A percentile compares a stretch with the other conserved stretches of the same genome.
phyloP scores from a whole-genome alignment of 1,284 basidiomycete species.

The Ganoderma boninense region DNA sequence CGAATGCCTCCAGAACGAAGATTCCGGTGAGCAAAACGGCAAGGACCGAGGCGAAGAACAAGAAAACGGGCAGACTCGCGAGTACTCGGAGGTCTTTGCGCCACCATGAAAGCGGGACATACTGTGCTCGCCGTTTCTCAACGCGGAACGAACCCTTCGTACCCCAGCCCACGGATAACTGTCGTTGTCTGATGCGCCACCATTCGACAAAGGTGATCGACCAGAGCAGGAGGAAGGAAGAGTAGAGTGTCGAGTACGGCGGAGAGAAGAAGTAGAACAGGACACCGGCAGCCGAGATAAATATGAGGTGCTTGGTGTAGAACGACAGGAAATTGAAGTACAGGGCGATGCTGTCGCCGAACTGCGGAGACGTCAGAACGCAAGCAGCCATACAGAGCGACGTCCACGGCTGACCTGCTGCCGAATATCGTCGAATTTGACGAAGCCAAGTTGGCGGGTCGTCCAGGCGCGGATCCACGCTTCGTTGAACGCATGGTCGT shows the following conservation, averaged over 20 bases:
- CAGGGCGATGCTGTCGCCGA: constrained; percentile 88
- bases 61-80: constrained; percentile 81
- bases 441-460: constrained; percentile 64
- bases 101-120: constrained; percentile 75
- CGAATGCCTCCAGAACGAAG: constrained; percentile 90
- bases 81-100: constrained; percentile 79
- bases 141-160: constrained; percentile 81
- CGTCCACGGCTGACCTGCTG: constrained; percentile 54
- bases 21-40: constrained; percentile 78
- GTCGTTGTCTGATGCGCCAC: constrained; percentile 87
- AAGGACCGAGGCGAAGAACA: constrained; percentile 78
- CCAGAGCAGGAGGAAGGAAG: constrained; percentile 80
- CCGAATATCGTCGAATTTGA: constrained; percentile 65
- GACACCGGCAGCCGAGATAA: constrained; percentile 72
- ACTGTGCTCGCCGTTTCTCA: constrained; percentile 78
- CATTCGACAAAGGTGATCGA: constrained; percentile 87
- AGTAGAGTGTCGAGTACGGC: constrained; percentile 84
- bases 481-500: constrained; percentile 84
- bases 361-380: constrained; percentile 52
- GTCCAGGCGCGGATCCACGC: constrained; percentile 76
- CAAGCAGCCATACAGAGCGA: background rate
- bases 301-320: constrained; percentile 81
- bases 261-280: constrained; percentile 70
- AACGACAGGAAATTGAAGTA: constrained; percentile 91
- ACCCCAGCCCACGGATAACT: constrained; percentile 83